These are phyloP conservation scores for Fusarium sp. DNA, from an alignment of 2,329 filamentous ascomycete species.

Conservation along the genomic window DNA sequence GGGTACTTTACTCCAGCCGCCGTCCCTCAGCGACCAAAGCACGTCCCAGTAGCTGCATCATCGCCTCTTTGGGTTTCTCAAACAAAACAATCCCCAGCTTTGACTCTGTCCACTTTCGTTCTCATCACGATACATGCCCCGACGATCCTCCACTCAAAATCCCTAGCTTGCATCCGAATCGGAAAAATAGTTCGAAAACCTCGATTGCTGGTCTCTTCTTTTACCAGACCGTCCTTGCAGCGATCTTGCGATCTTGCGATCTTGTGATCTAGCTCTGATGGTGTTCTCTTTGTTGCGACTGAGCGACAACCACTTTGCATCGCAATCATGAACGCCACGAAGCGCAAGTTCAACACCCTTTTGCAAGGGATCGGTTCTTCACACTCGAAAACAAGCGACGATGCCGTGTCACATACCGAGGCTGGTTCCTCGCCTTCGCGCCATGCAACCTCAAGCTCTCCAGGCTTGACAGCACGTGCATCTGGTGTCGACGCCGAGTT, in stretches of 20 bases:
- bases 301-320: background rate
- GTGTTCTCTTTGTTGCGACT: background rate
- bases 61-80: constrained; percentile 11
- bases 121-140: background rate
- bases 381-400: constrained; percentile 29
- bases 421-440: constrained; percentile 23
- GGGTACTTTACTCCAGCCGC: background rate
- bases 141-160: background rate
- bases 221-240: background rate
- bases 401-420: background rate
- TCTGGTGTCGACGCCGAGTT: constrained; percentile 53
- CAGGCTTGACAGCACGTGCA: constrained; percentile 18
- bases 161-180: background rate
- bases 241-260: background rate
- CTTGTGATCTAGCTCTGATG: background rate
- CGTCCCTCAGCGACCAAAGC: constrained; percentile 23
- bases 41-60: constrained; percentile 16
- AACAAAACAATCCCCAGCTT: constrained; percentile 27
- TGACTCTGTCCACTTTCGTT: background rate
- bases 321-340: constrained; percentile 76
- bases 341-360: constrained; percentile 84
- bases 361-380: constrained; percentile 73
- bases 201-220: background rate
- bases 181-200: background rate
- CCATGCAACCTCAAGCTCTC: constrained; percentile 24